Evolutionary conservation across 768 basidiomycete species (phyloP).

Genomic region (Mycena latifolia): DNA sequence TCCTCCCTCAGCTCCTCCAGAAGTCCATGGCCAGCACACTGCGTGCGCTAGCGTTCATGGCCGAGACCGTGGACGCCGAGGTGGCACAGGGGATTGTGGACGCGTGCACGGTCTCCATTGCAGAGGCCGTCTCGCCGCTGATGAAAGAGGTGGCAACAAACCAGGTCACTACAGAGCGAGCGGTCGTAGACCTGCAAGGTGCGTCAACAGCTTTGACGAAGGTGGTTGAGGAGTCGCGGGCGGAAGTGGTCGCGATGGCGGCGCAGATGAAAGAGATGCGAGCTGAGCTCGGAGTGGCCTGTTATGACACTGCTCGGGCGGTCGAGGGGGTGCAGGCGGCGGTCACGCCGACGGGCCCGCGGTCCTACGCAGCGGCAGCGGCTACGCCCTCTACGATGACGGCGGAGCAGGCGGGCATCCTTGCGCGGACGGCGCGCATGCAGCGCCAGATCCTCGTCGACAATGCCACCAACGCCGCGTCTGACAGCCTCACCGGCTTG

Average conservation of each 20-base stretch:
- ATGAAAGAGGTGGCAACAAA: background rate
- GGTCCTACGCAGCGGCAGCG: no score
- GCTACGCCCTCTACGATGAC: background rate
- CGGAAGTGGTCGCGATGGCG: background rate
- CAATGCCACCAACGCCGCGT: background rate
- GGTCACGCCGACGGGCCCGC: no score
- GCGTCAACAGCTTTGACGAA: background rate
- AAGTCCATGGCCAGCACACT: background rate
- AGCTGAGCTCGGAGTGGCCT: no score
- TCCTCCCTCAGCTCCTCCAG: conserved; percentile 2
- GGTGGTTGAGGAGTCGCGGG: no score
- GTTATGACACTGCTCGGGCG: no score
- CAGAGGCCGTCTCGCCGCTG: background rate
- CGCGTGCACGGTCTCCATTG: background rate
- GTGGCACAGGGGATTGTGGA: background rate
- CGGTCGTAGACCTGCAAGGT: background rate
- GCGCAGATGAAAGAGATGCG: conserved; percentile 1
- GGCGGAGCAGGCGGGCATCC: conserved; percentile 21
- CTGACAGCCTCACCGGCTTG: background rate
- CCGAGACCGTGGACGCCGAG: background rate
- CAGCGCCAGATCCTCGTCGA: background rate
- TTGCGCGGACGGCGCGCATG: background rate
- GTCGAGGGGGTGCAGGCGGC: no score
- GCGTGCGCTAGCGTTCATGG: conserved; percentile 5
- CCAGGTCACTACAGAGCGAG: background rate